Evolutionary conservation across 352 stramenopile genomes (phyloP).

Genomic region (Phytophthora cryptogea): DNA sequence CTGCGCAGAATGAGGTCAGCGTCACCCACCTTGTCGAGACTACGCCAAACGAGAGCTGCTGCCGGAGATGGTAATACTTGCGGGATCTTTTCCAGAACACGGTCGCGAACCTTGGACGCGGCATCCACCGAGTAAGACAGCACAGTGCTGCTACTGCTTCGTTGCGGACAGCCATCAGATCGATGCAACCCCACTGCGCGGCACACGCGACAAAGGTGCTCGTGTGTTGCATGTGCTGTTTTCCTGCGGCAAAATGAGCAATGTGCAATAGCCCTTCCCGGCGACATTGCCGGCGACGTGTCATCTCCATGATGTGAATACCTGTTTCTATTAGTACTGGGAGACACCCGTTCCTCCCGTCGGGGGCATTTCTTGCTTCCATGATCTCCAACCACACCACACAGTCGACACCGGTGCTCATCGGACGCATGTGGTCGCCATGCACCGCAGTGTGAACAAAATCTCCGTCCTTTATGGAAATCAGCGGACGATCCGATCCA

Average conservation of each 20-base stretch:
- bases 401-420: constrained; percentile 72
- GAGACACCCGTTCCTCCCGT: constrained; percentile 8
- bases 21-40: constrained; percentile 77
- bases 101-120: constrained; percentile 64
- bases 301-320: constrained; percentile 29
- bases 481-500: constrained; percentile 59
- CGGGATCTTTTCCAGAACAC: constrained; percentile 59
- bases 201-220: constrained; percentile 70
- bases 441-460: constrained; percentile 63
- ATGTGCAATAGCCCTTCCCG: constrained; percentile 28
- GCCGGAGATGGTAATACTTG: constrained; percentile 56
- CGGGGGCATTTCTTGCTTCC: constrained; percentile 66
- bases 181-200: constrained; percentile 56
- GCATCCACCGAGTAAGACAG: constrained; percentile 73
- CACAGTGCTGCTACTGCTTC: constrained; percentile 42
- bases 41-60: constrained; percentile 55
- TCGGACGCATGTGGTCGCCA: constrained; percentile 58
- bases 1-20: constrained; percentile 72
- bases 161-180: constrained; percentile 58
- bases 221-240: constrained; percentile 50
- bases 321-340: constrained; percentile 8
- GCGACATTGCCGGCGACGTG: constrained; percentile 21
- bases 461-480: constrained; percentile 44
- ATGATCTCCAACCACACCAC: constrained; percentile 59
- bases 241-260: constrained; percentile 72